A percentile compares a stretch with the other conserved stretches of the same genome.
phyloP scores from a whole-genome alignment of 1,284 basidiomycete genomes.

The Irpex lacteus region DNA sequence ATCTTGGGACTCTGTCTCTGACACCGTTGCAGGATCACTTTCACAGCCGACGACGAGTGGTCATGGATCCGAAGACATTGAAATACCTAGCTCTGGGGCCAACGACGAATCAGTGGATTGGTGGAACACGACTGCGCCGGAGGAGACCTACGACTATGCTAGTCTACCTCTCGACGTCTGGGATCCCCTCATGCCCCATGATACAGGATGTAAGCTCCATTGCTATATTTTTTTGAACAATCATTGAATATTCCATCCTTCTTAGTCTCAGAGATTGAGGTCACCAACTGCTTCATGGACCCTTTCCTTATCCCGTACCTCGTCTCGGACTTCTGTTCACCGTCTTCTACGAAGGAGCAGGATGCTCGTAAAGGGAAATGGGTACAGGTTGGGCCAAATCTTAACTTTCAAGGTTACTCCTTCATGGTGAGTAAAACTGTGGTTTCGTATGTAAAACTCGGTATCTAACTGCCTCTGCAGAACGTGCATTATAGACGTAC shows the following conservation, averaged over 20 bases:
- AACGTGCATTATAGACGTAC: slow-evolving; percentile 85
- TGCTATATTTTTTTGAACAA: too few relatives aligned
- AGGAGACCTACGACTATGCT: slow-evolving; percentile 35
- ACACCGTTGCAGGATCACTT: slow-evolving; percentile 8
- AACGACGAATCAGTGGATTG: slow-evolving; percentile 50
- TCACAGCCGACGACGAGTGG: slow-evolving; percentile 4
- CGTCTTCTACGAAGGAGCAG: slow-evolving; percentile 64
- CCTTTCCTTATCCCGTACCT: slow-evolving; percentile 42
- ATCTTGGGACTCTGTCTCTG: slow-evolving; percentile 71
- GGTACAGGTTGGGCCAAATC: slow-evolving; percentile 79
- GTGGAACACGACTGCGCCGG: slow-evolving; percentile 60
- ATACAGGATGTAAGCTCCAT: slow-evolving; percentile 80
- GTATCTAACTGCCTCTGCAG: slow-evolving; percentile 31
- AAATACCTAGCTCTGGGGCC: slow-evolving; percentile 13
- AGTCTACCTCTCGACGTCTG: slow-evolving; percentile 82
- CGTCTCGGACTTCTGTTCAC: slow-evolving; percentile 55
- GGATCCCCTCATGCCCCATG: slow-evolving; percentile 78
- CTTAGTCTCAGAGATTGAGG: slow-evolving; percentile 75
- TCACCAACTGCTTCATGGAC: slow-evolving; percentile 70
- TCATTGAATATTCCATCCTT: too few relatives aligned
- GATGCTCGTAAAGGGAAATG: slow-evolving; percentile 84
- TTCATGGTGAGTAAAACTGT: slow-evolving; percentile 9
- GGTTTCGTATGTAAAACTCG: too few relatives aligned
- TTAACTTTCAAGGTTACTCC: slow-evolving; percentile 53
- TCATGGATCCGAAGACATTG: slow-evolving; percentile 1